Evolutionary conservation across 176 grass and related monocot species (phyloP), one percentile per base, ranked within the genome.

Genomic region (Oryza rufipogon): DNA sequence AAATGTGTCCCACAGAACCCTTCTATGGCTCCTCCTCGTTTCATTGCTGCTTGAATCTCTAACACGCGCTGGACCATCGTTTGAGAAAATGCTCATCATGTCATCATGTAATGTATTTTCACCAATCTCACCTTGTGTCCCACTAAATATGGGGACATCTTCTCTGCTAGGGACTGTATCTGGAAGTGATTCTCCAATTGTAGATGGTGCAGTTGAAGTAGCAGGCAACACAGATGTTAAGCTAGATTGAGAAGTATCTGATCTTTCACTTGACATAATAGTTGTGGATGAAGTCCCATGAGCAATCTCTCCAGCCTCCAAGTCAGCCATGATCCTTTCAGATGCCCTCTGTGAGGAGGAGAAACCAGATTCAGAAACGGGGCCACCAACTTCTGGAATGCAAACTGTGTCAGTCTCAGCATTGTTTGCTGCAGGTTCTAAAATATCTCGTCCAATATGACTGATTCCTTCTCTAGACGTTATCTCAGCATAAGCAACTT

Each of bases 1-100:
- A 86, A 98, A 91, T 11, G 92, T 79, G 83, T 98, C 96, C 93
- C 91, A 93, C 33, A 98, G 66, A 86, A 92, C 75, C 81, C 91
- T 98, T 86, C 96, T 92, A 87, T 87, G 82, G 70, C 84, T 83
- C 75, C 91, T 96, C 79, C 88, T 90, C 20, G 69, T 73, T 64
- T 85, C 84, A 77, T 71, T 85, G 56, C 56, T 80, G 45, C 54
- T 93, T 42, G 74, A 85, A 80, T 89, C 89, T 78, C 86, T 38
- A 64, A 46, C 47, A 5, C 6, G 78, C 25, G 74, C 80, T 39
- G 75, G 66, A 28, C 68, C 86, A 71, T 85, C 88, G 82, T 80
- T 91, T 65, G 93, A 83, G 38, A 90, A 92, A 79, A 90, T 80
- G 39, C 68, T 91, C 64, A 91, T 80, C 87, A 92, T 83, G 84